phyloP scores from a whole-genome alignment of 345 rosid species.

The Eucalyptus pauciflora region DNA sequence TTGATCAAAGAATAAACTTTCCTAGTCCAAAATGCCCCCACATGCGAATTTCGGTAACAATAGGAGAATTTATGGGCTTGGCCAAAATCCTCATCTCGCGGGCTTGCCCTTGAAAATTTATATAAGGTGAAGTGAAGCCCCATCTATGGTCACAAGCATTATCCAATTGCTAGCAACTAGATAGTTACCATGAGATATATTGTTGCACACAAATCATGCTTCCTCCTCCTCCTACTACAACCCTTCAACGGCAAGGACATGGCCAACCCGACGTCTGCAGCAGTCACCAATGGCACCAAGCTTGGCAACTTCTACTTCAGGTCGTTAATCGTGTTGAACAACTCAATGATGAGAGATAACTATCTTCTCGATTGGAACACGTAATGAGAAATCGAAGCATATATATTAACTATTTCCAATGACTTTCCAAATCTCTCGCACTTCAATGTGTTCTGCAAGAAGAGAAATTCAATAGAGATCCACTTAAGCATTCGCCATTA shows the following conservation, averaged over 20 bases:
- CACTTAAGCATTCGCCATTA: background rate
- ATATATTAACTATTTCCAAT: background rate
- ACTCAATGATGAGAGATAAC: conserved; percentile 33
- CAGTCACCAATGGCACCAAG: conserved; percentile 8
- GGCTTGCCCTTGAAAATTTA: too few species aligned
- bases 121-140: background rate
- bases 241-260: conserved; percentile 27
- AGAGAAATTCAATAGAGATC: background rate
- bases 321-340: conserved; percentile 39
- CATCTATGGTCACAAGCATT: background rate
- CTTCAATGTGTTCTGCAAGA: background rate
- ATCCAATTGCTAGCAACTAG: background rate
- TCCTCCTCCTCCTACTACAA: background rate
- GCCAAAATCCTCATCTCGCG: too few species aligned
- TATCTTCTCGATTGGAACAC: conserved; percentile 4
- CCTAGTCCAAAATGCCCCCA: too few species aligned
- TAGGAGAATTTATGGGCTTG: too few species aligned
- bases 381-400: background rate
- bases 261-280: conserved; percentile 37
- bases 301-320: conserved; percentile 33
- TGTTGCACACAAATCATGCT: background rate
- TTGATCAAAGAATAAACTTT: too few species aligned
- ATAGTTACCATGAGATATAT: background rate
- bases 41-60: too few species aligned
- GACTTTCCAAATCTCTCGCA: background rate